Conservation (phyloP, 257 asterid species). For the Capsicum chinense region DNA sequence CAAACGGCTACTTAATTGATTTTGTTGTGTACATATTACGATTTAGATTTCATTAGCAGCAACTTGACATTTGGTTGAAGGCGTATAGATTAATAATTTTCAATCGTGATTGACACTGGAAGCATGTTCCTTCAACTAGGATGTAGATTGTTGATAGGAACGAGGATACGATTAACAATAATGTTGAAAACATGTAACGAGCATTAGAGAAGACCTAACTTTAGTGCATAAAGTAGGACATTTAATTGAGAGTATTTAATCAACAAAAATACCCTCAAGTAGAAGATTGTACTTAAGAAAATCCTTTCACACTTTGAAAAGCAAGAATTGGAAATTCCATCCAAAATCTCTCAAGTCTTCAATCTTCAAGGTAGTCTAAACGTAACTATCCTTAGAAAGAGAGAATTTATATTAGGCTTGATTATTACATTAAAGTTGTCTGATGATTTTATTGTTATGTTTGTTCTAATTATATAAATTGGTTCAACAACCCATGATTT, state of each 20-base stretch:
- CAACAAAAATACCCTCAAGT: neutral
- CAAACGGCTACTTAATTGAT: neutral
- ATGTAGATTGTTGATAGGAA: neutral
- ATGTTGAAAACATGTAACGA: neutral
- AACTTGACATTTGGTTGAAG: slow-evolving; percentile 7
- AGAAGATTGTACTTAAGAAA: neutral
- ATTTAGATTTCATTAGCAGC: slow-evolving; percentile 9
- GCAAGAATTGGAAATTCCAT: neutral
- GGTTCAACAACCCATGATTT: too few relatives aligned
- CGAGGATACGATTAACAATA: neutral
- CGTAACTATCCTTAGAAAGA: neutral
- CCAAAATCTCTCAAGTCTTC: neutral
- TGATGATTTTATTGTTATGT: too few relatives aligned
- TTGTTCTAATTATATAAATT: too few relatives aligned
- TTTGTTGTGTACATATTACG: neutral
- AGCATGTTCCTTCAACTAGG: neutral
- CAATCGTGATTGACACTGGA: neutral
- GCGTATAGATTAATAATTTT: neutral
- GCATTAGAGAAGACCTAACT: neutral
- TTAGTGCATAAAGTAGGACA: neutral
- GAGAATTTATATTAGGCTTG: neutral
- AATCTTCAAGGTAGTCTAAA: neutral
- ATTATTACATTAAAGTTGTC: neutral
- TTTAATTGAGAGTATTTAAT: neutral
- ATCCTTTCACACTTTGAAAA: neutral